Base-by-base conservation (phyloP, 495 filamentous ascomycete species). In the Hamigera avellanea region DNA sequence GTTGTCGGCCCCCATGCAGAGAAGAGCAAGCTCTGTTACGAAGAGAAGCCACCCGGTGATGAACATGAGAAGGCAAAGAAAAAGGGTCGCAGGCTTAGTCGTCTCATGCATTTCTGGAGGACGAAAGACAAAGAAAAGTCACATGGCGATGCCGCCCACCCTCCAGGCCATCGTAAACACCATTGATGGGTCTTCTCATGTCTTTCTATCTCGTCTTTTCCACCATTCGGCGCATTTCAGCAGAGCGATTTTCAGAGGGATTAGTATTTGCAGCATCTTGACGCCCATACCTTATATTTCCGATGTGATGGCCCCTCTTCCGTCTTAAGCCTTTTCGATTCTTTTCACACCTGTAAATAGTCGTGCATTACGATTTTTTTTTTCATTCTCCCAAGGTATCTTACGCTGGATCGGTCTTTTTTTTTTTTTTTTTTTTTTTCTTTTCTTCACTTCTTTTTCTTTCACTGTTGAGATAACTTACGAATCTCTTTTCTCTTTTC, bases 101-200 rank as follows among this genome's bases (percentile, higher is more conserved):
- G 81, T 25, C 62, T 91, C 50, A 78, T 91, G 74, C 78, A 83
- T 38, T 93, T 91, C 49, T 91, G 82, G 81, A 85, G 80, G 53
- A 57, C 70, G 12, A 72, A 64, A 42, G 70, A 71, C 31, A 71
- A 69, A 39, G 59, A 66, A 19, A 59, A 50, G 44, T 25, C 46
- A 15, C 14, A 15, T 6, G 14, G 12, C 28, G n/a, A n/a, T n/a
- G n/a, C n/a, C n/a, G n/a, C n/a, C n/a, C n/a, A n/a, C n/a, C n/a
- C n/a, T n/a, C n/a, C n/a, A n/a, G n/a, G n/a, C n/a, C n/a, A n/a
- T n/a, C n/a, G n/a, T n/a, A n/a, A n/a, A n/a, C n/a, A n/a, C n/a
- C n/a, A n/a, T n/a, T n/a, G n/a, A n/a, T n/a, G n/a, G n/a, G n/a
- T n/a, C n/a, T 15, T 13, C 28, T 15, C 6, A 30, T 13, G 4